Conservation (phyloP, 1,284 basidiomycete genomes). For the Earliella scabrosa region DNA sequence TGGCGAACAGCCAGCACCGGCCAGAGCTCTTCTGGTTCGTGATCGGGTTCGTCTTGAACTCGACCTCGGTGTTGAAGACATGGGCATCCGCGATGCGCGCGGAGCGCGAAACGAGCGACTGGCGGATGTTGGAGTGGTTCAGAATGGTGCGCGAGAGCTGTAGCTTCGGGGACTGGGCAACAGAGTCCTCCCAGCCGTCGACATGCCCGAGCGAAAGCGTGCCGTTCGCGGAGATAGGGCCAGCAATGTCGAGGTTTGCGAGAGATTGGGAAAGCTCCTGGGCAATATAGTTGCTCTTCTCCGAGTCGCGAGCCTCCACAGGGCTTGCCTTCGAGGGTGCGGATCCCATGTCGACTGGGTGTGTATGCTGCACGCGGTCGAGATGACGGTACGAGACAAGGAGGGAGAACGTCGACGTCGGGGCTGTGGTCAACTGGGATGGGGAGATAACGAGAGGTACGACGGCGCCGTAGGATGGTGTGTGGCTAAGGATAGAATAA, state of each 20-base stretch:
- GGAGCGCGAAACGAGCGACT: constrained; percentile 67
- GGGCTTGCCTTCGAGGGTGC: constrained; percentile 46
- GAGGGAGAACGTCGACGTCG: background rate
- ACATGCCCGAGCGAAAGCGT: constrained; percentile 62
- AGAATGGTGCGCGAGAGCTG: constrained; percentile 84
- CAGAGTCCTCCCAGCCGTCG: constrained; percentile 66
- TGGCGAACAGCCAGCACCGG: constrained; percentile 93
- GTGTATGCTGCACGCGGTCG: background rate
- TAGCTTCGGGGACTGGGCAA: constrained; percentile 64
- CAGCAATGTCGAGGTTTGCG: constrained; percentile 22
- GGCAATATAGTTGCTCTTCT: constrained; percentile 32
- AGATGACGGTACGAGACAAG: background rate
- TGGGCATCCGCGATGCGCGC: constrained; percentile 73
- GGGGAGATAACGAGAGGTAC: background rate
- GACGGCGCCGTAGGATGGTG: background rate
- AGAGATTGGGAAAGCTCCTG: constrained; percentile 23
- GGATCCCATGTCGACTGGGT: constrained; percentile 50
- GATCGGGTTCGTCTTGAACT: constrained; percentile 81
- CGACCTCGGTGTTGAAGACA: constrained; percentile 84
- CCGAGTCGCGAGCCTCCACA: constrained; percentile 35
- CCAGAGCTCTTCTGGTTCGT: constrained; percentile 90
- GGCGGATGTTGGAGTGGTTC: constrained; percentile 71
- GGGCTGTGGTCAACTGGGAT: background rate
- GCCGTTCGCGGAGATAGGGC: constrained; percentile 49
- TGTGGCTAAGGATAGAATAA: background rate